phyloP scores from a whole-genome alignment of 345 rosid genomes.

The Citrus sinensis region DVS_A1.0 CM039163.1:50435501-50436000 shows the following conservation, averaged over 20 bases:
- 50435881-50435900: not conserved
- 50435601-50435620: not conserved
- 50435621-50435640: not conserved
- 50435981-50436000: not conserved
- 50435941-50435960: not conserved
- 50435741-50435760: not conserved
- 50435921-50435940: not conserved
- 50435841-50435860: not conserved
- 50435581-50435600: not conserved
- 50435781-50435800: too few species aligned
- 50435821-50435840: not conserved
- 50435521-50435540: not conserved
- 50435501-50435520: not conserved
- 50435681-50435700: slow-evolving; percentile 49
- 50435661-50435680: slow-evolving; percentile 34
- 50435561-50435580: not conserved
- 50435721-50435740: slow-evolving; percentile 59
- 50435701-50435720: slow-evolving; percentile 54
- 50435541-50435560: not conserved
- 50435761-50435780: not conserved
- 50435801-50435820: not conserved
- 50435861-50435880: not conserved
- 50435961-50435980: not conserved
- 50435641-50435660: slow-evolving; percentile 29
- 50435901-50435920: not conserved